These are phyloP conservation scores for Pythium apleroticum DNA, from an alignment of 352 stramenopile species.

Conservation along the genomic window DNA sequence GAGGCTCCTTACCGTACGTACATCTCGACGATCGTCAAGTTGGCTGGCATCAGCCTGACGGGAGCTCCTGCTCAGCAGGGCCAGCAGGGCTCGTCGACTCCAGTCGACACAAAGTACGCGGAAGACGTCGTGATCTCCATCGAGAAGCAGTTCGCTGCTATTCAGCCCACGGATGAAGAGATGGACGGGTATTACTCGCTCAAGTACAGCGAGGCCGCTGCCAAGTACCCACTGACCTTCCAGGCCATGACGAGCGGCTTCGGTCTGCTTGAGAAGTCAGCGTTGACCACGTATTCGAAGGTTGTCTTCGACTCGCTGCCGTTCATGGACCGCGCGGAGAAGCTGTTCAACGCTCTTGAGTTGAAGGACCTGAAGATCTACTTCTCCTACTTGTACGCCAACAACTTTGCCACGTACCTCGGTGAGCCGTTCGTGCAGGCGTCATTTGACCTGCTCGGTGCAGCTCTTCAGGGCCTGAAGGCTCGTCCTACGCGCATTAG, in stretches of 20 bases:
- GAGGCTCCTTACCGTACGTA: constrained; percentile 34
- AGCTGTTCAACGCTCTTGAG: constrained; percentile 31
- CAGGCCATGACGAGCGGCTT: constrained; percentile 43
- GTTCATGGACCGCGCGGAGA: constrained; percentile 55
- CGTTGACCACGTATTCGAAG: constrained; percentile 30
- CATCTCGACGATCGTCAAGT: constrained; percentile 32
- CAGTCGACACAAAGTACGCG: background rate
- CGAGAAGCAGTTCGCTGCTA: constrained; percentile 62
- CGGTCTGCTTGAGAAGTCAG: constrained; percentile 29
- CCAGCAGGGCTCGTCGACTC: background rate
- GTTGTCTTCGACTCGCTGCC: constrained; percentile 44
- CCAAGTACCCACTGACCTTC: constrained; percentile 38
- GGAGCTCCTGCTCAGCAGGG: background rate
- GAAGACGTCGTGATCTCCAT: constrained; percentile 53
- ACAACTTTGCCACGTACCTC: constrained; percentile 43
- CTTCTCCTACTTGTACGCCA: background rate
- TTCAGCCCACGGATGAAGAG: constrained; percentile 48
- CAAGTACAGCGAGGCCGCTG: constrained; percentile 51
- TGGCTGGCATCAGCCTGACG: constrained; percentile 24
- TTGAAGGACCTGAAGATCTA: constrained; percentile 45
- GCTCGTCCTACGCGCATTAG: constrained; percentile 59
- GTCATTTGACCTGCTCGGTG: constrained; percentile 87
- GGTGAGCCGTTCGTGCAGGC: constrained; percentile 67
- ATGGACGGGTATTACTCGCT: constrained; percentile 76
- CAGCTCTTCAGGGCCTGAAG: constrained; percentile 58